These are phyloP conservation scores for Saccharum officinarum DNA, from an alignment of 176 grass and related monocot genomes.

Conservation along the genomic window DNA sequence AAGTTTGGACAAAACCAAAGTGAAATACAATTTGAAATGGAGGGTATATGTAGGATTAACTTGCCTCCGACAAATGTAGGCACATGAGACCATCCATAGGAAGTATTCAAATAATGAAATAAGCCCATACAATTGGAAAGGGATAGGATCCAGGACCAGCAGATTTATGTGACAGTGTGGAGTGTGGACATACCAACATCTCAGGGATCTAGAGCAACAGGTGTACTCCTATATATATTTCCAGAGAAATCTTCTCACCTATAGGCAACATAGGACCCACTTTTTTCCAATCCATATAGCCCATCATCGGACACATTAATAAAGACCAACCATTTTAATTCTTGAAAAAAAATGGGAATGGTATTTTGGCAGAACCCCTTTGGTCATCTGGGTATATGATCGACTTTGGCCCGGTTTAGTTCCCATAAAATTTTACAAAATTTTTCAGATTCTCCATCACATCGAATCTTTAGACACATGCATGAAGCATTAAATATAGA, in stretches of 20 bases:
- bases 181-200: not conserved
- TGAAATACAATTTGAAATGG: not conserved
- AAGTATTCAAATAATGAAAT: not conserved
- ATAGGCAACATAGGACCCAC: not conserved
- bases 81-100: not conserved
- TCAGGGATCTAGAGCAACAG: constrained; percentile 19
- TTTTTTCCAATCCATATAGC: not conserved
- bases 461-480: no score
- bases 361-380: constrained; percentile 22
- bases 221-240: constrained; percentile 24
- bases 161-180: not conserved
- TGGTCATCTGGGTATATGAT: constrained; percentile 20
- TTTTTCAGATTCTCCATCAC: no score
- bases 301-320: constrained; percentile 22
- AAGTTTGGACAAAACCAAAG: not conserved
- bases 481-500: no score
- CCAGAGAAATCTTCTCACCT: constrained; percentile 25
- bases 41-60: not conserved
- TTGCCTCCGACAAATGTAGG: not conserved
- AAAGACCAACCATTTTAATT: constrained; percentile 10
- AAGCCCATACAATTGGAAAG: not conserved
- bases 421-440: no score
- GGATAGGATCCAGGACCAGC: not conserved
- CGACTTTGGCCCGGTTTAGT: no score
- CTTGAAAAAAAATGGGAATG: not conserved